Percentiles rank a stretch among this genome's conserved stretches.
Evolutionary conservation across 306 rosid genomes (phyloP).

Genomic region (Cucurbita ficifolia): DNA sequence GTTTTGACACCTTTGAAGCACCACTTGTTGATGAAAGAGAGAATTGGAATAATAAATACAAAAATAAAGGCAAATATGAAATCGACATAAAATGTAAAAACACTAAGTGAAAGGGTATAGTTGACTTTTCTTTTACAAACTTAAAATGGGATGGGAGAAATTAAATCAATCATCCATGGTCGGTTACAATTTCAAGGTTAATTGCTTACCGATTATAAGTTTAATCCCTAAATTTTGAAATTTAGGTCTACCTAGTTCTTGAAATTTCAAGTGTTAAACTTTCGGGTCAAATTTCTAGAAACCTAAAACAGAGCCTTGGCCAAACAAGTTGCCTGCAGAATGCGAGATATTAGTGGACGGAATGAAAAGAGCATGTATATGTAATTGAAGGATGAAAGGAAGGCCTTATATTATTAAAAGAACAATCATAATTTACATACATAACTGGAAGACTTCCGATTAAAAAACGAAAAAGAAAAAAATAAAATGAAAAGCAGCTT

Average conservation of each 20-base stretch:
- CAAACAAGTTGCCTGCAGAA: not conserved
- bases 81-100: not conserved
- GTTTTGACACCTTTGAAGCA: not conserved
- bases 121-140: not conserved
- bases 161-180: not conserved
- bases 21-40: not conserved
- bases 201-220: too few species aligned
- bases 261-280: too few species aligned
- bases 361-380: not conserved
- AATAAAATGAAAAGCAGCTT: constrained; percentile 32
- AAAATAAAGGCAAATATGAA: not conserved
- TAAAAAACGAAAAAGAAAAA: not conserved
- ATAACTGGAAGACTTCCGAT: not conserved
- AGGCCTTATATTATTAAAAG: not conserved
- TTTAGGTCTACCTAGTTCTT: too few species aligned
- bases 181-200: too few species aligned
- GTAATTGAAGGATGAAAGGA: not conserved
- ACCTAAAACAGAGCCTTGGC: not conserved
- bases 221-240: too few species aligned
- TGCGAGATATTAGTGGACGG: not conserved
- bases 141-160: not conserved
- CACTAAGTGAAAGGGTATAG: not conserved
- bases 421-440: not conserved
- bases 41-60: not conserved
- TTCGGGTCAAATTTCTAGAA: too few species aligned